Percentiles rank a stretch among this genome's conserved stretches.
phyloP scores from a whole-genome alignment of 176 grass and related monocot species.

The Carex littledalei region DNA sequence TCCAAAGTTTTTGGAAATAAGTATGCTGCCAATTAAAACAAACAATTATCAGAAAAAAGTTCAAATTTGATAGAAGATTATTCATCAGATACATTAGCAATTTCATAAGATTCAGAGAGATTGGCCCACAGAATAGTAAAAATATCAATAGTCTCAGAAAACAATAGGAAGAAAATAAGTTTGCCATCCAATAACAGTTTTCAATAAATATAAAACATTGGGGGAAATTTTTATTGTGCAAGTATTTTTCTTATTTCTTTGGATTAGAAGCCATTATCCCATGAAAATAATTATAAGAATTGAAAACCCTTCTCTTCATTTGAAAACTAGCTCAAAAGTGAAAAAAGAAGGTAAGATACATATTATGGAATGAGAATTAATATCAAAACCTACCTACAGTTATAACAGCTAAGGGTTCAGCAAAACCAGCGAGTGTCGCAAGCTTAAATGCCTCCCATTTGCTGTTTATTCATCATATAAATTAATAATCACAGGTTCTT shows the following conservation, averaged over 20 bases:
- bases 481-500: background rate
- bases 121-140: background rate
- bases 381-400: constrained; percentile 57
- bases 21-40: constrained; percentile 47
- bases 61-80: background rate
- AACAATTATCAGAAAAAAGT: background rate
- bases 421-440: constrained; percentile 84
- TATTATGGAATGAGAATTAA: background rate
- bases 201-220: background rate
- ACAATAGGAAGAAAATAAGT: background rate
- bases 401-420: constrained; percentile 83
- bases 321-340: background rate
- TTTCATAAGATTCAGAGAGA: background rate
- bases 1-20: constrained; percentile 78
- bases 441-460: constrained; percentile 99
- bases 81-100: background rate
- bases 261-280: background rate
- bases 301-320: background rate
- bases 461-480: constrained; percentile 48
- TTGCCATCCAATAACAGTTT: background rate
- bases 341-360: background rate
- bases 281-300: background rate
- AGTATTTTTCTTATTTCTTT: background rate
- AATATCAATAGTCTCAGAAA: background rate
- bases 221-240: background rate